A percentile compares a stretch with the other conserved stretches of the same genome.
Evolutionary conservation across 2,329 filamentous ascomycete genomes (phyloP).

Genomic region (Clonostachys chloroleuca): DNA sequence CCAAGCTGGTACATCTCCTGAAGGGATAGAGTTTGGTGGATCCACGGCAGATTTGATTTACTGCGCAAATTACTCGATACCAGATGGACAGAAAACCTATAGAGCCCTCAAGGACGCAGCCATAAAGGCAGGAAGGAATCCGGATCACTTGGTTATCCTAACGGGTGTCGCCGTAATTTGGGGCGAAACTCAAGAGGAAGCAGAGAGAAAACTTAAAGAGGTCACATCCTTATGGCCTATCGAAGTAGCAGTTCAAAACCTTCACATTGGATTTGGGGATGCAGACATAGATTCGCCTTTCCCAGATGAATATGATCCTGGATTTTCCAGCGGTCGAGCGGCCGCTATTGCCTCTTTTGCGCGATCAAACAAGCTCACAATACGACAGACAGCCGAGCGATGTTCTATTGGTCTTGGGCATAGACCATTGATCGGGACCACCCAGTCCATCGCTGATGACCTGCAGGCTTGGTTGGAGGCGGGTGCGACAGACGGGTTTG

Average conservation of each 20-base stretch:
- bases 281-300: constrained; percentile 39
- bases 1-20: constrained; percentile 48
- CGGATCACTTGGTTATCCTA: constrained; percentile 42
- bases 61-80: constrained; percentile 40
- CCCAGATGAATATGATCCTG: constrained; percentile 23
- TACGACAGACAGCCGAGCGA: constrained; percentile 45
- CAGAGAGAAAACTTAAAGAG: constrained; percentile 38
- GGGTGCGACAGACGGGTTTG: constrained; percentile 46
- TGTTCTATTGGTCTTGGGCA: constrained; percentile 38
- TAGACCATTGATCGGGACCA: constrained; percentile 39
- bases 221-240: constrained; percentile 49
- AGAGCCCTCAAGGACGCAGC: constrained; percentile 44
- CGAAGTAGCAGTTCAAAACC: constrained; percentile 46
- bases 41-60: constrained; percentile 50
- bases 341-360: not conserved
- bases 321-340: not conserved
- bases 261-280: constrained; percentile 44
- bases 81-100: constrained; percentile 40
- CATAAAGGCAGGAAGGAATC: constrained; percentile 35
- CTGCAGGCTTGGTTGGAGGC: constrained; percentile 40
- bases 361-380: constrained; percentile 40
- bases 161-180: constrained; percentile 45
- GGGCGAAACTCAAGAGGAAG: constrained; percentile 42
- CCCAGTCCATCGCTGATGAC: constrained; percentile 42
- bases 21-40: constrained; percentile 42